phyloP scores from a whole-genome alignment of 2,329 filamentous ascomycete species.

The Didymella arachidicola region DNA sequence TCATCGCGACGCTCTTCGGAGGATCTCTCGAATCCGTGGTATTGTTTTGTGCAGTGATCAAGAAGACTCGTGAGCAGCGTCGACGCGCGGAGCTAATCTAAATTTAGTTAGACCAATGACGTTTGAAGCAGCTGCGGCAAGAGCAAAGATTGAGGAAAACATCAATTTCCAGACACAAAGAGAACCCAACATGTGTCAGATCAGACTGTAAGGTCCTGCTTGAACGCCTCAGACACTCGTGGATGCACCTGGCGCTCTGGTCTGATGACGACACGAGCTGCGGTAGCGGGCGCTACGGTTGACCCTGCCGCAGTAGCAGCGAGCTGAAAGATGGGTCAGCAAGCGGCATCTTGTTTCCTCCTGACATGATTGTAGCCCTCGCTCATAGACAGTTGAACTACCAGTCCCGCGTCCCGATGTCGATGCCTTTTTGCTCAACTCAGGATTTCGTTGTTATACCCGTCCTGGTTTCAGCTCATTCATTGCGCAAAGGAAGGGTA shows the following conservation, averaged over 20 bases:
- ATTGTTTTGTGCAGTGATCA: too few relatives aligned
- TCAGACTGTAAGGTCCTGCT: background rate
- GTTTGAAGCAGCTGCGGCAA: background rate
- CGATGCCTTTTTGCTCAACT: too few relatives aligned
- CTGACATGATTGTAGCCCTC: too few relatives aligned
- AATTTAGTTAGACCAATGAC: background rate
- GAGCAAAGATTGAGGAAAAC: background rate
- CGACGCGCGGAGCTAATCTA: background rate
- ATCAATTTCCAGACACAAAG: background rate
- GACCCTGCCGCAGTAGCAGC: constrained; percentile 3
- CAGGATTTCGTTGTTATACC: too few relatives aligned
- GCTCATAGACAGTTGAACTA: too few relatives aligned
- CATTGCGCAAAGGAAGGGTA: background rate
- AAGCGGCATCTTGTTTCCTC: background rate
- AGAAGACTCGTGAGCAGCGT: too few relatives aligned
- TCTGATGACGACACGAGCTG: constrained; percentile 1
- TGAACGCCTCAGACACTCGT: background rate
- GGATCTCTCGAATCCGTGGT: too few relatives aligned
- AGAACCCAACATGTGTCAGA: background rate
- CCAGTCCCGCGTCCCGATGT: too few relatives aligned
- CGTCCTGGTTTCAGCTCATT: too few relatives aligned
- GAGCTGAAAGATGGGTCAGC: constrained; percentile 17
- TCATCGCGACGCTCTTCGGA: too few relatives aligned
- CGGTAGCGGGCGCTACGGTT: constrained; percentile 1
- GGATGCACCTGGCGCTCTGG: background rate